These are phyloP conservation scores for Mycena pura DNA, from an alignment of 768 basidiomycete genomes.

Conservation along the genomic window DNA sequence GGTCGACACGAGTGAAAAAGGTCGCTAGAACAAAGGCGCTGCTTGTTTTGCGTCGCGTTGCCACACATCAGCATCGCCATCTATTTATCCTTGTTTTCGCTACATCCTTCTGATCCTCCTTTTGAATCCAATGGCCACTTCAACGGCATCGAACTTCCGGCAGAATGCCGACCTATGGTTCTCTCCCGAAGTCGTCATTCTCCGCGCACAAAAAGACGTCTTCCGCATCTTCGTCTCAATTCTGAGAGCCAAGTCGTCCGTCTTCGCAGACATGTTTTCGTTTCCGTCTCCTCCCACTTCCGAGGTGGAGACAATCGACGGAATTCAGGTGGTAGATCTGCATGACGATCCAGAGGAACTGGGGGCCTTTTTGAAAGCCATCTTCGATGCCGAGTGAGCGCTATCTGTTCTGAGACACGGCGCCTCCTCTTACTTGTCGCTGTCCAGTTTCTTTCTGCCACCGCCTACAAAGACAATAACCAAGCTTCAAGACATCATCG, in stretches of 20 bases:
- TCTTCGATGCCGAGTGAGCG: constrained; percentile 1
- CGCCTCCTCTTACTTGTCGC: neutral
- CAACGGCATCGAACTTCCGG: too few relatives aligned
- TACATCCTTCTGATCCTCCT: too few relatives aligned
- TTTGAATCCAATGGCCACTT: too few relatives aligned
- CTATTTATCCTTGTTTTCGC: neutral
- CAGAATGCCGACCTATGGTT: neutral
- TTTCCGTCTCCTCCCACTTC: neutral
- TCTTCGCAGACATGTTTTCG: neutral
- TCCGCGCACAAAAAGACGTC: neutral
- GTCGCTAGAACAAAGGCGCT: too few relatives aligned
- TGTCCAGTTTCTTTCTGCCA: neutral
- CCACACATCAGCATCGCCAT: neutral
- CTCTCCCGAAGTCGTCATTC: neutral
- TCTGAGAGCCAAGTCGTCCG: neutral
- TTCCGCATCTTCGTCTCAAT: neutral
- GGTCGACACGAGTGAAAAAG: neutral
- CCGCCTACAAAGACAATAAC: neutral
- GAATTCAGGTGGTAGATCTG: neutral
- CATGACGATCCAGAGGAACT: neutral
- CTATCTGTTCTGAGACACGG: neutral
- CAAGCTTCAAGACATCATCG: neutral
- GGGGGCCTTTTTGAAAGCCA: neutral
- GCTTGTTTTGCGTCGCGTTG: neutral
- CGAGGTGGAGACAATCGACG: neutral